A percentile compares a stretch with the other conserved stretches of the same genome.
These are phyloP conservation scores for Harringtonia lauricola DNA, from an alignment of 2,329 filamentous ascomycete species.

Conservation along the genomic window DNA sequence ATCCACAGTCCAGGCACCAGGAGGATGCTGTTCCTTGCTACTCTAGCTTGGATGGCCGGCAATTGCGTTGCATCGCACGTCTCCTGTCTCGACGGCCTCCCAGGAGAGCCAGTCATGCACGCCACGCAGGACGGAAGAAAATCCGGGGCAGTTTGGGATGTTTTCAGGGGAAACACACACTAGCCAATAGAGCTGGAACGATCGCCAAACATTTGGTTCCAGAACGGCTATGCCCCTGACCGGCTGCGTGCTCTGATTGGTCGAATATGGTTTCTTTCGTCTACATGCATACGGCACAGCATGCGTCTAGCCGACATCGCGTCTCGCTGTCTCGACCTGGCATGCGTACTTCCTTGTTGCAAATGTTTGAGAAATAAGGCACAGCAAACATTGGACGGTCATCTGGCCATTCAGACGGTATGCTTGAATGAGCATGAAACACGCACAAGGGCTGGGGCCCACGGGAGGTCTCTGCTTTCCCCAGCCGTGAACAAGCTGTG, in stretches of 20 bases:
- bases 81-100: slow-evolving; percentile 1
- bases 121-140: neutral
- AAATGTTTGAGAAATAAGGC: neutral
- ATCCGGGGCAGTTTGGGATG: too few relatives aligned
- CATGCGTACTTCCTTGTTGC: too few relatives aligned
- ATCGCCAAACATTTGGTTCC: neutral
- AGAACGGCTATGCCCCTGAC: neutral
- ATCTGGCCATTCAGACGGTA: neutral
- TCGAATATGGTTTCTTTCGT: too few relatives aligned
- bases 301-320: neutral
- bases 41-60: too few relatives aligned
- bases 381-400: neutral
- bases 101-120: neutral
- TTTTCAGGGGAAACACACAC: too few relatives aligned
- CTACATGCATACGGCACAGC: neutral
- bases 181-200: neutral
- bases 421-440: neutral
- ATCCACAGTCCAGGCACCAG: too few relatives aligned
- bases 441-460: too few relatives aligned
- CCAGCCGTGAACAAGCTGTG: neutral
- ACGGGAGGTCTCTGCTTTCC: neutral
- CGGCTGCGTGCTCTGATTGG: neutral
- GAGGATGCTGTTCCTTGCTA: too few relatives aligned
- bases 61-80: neutral
- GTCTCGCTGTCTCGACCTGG: neutral